These are phyloP conservation scores for Rhodotorula diobovata DNA, from an alignment of 768 basidiomycete genomes.

Conservation along the genomic window DNA sequence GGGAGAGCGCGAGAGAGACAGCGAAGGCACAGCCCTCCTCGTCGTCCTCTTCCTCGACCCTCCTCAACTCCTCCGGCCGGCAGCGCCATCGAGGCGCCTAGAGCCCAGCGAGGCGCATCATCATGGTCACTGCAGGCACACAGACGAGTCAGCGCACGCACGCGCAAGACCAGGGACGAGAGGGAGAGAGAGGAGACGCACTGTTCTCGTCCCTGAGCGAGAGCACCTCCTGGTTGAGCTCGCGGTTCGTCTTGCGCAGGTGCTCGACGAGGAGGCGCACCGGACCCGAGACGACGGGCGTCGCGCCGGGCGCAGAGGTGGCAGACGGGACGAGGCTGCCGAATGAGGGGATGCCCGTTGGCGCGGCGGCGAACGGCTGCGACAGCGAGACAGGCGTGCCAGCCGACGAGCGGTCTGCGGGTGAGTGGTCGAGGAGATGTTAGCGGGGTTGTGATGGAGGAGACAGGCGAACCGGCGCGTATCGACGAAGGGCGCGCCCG, in stretches of 20 bases:
- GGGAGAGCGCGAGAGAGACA: not conserved
- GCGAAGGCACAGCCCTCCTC: too few relatives aligned
- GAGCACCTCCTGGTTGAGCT: not conserved
- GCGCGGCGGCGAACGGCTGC: not conserved
- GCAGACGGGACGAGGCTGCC: not conserved
- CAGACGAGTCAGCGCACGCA: not conserved
- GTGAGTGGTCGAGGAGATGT: not conserved
- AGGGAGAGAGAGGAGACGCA: not conserved
- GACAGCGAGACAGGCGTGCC: not conserved
- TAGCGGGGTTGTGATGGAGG: not conserved
- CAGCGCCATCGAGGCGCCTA: not conserved
- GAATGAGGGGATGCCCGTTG: not conserved
- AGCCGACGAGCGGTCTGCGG: not conserved
- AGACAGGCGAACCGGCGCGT: not conserved
- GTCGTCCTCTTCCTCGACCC: too few relatives aligned
- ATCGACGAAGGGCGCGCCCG: not conserved
- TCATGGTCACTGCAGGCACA: not conserved
- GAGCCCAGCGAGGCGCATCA: not conserved
- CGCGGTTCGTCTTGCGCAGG: slow-evolving; percentile 3
- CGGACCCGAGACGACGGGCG: not conserved
- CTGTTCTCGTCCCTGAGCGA: slow-evolving; percentile 2
- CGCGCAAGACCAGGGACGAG: rapidly evolving
- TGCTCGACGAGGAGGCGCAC: slow-evolving; percentile 2
- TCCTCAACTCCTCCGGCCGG: too few relatives aligned
- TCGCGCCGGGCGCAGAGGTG: not conserved